phyloP scores from a whole-genome alignment of 768 basidiomycete genomes.

The Sporobolomyces phaffii region DNA sequence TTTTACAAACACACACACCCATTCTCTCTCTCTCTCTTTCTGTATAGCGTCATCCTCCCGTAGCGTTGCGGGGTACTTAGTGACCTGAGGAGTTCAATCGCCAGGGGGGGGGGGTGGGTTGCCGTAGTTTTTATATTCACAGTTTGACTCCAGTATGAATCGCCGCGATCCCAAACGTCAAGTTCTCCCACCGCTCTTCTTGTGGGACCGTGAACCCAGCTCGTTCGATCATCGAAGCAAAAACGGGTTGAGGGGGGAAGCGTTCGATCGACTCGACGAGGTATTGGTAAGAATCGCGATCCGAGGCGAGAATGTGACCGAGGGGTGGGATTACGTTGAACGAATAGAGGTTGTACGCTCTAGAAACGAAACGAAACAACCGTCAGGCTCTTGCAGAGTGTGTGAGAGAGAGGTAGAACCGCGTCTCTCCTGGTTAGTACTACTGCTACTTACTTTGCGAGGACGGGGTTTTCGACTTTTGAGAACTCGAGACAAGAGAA shows the following conservation, averaged over 20 bases:
- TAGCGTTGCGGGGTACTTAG: too few species aligned
- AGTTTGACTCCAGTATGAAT: constrained; percentile 76
- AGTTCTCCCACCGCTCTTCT: constrained; percentile 57
- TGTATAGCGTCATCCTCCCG: too few species aligned
- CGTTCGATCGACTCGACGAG: constrained; percentile 92
- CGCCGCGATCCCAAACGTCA: constrained; percentile 82
- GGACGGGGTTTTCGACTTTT: constrained; percentile 76
- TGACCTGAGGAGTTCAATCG: too few species aligned
- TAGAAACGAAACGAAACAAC: constrained; percentile 44
- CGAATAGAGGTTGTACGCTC: constrained; percentile 88
- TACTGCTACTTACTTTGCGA: constrained; percentile 80
- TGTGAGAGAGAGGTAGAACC: neutral
- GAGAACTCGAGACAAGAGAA: constrained; percentile 97
- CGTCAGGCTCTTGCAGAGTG: neutral
- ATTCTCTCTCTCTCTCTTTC: too few species aligned
- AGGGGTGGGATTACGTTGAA: constrained; percentile 90
- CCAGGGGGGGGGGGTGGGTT: too few species aligned
- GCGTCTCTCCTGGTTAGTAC: too few species aligned
- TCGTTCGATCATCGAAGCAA: constrained; percentile 78
- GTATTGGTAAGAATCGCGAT: constrained; percentile 93
- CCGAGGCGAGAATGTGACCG: constrained; percentile 93
- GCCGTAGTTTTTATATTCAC: neutral
- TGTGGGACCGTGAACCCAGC: constrained; percentile 59
- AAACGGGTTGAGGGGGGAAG: constrained; percentile 81
- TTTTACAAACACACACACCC: too few species aligned